Evolutionary conservation across 1,284 basidiomycete genomes (phyloP), one percentile per base, ranked within the genome.

Genomic region (Limonomyces culmigenus): DNA sequence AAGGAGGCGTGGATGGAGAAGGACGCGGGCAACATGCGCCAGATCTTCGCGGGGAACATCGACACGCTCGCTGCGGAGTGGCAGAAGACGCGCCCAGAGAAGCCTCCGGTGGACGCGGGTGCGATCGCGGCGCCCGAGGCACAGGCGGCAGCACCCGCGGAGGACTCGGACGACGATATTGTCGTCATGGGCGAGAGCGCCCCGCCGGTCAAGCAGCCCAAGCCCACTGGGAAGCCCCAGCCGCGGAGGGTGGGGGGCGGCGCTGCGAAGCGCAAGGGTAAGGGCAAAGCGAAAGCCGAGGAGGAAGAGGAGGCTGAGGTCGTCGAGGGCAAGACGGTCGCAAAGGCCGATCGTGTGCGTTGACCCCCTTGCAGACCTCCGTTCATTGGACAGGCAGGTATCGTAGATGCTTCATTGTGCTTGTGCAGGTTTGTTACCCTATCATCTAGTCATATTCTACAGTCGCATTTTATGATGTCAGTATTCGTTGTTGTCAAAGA

Each of bases 1-100:
- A 52, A 53, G 43, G 37, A 45, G 34, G 56, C 60, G 39, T 80
- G 77, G 78, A 54, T 67, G 21, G 62, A 47, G 11, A 44, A 50
- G 10, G 49, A 50, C 2, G 50, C 62, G 19, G 46, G 44, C 2
- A 42, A 41, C 19, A 52, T 50, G 33, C 61, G 68, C 11, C 50
- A 57, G 14, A 30, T 50, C 18, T 50, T 70, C 25, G 41, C 40
- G 14, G 42, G 41, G 2, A 49, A 52, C 13, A 59, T 64, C 3
- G 19, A 39, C n/a, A 40, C 40, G 3, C 50, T 70, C 35, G 62
- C 66, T 2, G 50, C 56, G 19, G 40, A 47, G 6, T 70, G 66
- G 66, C 60, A 57, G 45, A 47, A 47, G 30, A 51, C n/a, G n/a
- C n/a, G n/a, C 23, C 23, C 8, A n/a, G n/a, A 27, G 8, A 8